Conservation (phyloP, 2,329 filamentous ascomycete genomes). For the Zymoseptoria pseudotritici region DNA sequence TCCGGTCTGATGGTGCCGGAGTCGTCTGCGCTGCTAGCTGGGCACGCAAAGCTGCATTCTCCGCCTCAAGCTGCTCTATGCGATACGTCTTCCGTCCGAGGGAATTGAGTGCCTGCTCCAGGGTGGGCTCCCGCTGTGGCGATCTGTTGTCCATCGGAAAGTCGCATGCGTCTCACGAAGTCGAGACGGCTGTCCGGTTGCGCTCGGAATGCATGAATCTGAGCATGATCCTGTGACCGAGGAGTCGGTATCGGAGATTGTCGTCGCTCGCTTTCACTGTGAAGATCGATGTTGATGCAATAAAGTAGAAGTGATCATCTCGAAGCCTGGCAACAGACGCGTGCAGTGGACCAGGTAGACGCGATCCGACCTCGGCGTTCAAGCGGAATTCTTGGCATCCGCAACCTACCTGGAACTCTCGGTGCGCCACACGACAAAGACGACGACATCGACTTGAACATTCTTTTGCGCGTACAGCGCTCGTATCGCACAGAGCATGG, state of each 20-base stretch:
- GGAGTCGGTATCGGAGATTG: neutral
- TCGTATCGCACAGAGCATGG: conserved; percentile 16
- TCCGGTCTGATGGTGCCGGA: neutral
- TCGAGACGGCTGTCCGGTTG: neutral
- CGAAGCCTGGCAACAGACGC: neutral
- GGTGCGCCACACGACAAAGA: neutral
- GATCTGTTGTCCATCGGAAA: neutral
- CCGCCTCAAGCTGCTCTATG: conserved; percentile 18
- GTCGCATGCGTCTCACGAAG: neutral
- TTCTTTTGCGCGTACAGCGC: neutral
- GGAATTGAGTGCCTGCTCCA: conserved; percentile 4
- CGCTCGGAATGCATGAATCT: neutral
- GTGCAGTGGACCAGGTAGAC: neutral
- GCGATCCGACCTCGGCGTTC: neutral
- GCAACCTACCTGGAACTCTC: neutral
- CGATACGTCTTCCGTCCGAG: conserved; percentile 3
- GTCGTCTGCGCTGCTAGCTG: conserved; percentile 6
- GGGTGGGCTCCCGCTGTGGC: neutral
- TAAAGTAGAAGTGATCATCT: neutral
- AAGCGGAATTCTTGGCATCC: neutral
- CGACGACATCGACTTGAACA: neutral
- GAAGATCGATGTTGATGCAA: neutral
- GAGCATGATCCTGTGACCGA: neutral
- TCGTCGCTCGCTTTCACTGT: neutral
- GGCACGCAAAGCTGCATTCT: conserved; percentile 18